A percentile compares a stretch with the other conserved stretches of the same genome.
phyloP scores from a whole-genome alignment of 164 flowering plant species.

The Vitis labrusca region DNA sequence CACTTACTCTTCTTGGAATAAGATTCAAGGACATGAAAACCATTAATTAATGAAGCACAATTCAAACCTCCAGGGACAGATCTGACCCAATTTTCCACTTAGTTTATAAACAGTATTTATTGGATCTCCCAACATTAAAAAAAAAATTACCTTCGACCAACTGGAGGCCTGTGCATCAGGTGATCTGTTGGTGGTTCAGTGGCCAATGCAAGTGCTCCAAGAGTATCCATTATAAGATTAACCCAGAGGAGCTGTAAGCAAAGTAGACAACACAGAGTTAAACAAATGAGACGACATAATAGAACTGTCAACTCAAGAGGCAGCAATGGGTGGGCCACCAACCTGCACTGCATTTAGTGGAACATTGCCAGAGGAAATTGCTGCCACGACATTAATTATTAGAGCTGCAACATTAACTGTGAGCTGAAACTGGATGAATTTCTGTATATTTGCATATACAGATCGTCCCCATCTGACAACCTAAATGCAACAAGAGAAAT shows the following conservation, averaged over 20 bases:
- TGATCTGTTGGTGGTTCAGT: constrained; percentile 98
- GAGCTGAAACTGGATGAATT: constrained; percentile 60
- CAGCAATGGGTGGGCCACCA: constrained; percentile 3
- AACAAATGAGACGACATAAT: no score
- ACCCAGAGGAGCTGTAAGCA: constrained; percentile 90
- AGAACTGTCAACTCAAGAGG: background rate
- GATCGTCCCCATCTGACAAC: constrained; percentile 70
- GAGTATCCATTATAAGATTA: constrained; percentile 96
- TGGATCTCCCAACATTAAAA: no score
- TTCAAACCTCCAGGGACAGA: no score
- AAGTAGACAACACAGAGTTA: background rate
- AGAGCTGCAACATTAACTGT: constrained; percentile 61
- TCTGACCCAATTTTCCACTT: no score
- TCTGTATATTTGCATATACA: constrained; percentile 59
- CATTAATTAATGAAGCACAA: no score
- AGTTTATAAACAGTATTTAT: no score
- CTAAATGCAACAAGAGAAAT: constrained; percentile 29
- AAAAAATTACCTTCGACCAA: constrained; percentile 71
- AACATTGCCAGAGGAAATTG: constrained; percentile 60
- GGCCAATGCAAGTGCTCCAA: constrained; percentile 96
- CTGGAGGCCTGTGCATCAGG: constrained; percentile 83
- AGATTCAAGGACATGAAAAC: no score
- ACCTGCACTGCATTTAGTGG: constrained; percentile 97
- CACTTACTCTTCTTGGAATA: no score
- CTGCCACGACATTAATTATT: constrained; percentile 58